Evolutionary conservation across 108 stramenopile genomes (phyloP), one percentile per base, ranked within the genome.

Genomic region (Ochromonas danica): DNA sequence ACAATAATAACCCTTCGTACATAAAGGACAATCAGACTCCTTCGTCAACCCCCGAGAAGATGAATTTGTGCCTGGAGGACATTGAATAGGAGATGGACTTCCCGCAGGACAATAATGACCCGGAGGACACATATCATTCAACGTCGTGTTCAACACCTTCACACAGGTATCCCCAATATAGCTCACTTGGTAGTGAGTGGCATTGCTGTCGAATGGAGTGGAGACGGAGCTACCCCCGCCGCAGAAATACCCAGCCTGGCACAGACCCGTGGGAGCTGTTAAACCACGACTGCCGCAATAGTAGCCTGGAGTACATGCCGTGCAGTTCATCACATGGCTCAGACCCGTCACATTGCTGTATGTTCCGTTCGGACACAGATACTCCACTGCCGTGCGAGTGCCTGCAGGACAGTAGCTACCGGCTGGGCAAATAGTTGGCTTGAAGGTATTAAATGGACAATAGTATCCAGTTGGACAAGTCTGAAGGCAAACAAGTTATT

Each of bases 31-130:
- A 2, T 75, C 6, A 30, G 40, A n/a, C 35, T 17, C 63, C 3
- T 45, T 33, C 1, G 1, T n/a, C 3, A 1, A n/a, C 14, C 81
- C 81, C 0, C 22, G 3, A 10, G 60, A 31, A 31, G 78, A 61
- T 30, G 43, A 63, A 42, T 80, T 81, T 1, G 84, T 85, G 1
- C 78, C 84, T 1, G 57, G 45, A 14, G 81, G 81, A 72, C 84
- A 85, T 45, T 77, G 35, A 14, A 1, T 0, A 0, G 81, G 81
- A 0, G 0, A 14, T 0, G 38, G 0, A 27, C 30, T 2, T 39
- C 83, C 87, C 25, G 35, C 1, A 40, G 62, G 62, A 45, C 87
- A 88, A 79, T 87, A 89, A 83, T 84, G 80, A 10, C 88, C 88
- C 14, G 75, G 78, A 1, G 83, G 79, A 81, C 87, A 89, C 1